Evolutionary conservation across 805 yeast species (phyloP), one percentile per base, ranked within the genome.

Genomic region (Dipodascus albidus): DNA sequence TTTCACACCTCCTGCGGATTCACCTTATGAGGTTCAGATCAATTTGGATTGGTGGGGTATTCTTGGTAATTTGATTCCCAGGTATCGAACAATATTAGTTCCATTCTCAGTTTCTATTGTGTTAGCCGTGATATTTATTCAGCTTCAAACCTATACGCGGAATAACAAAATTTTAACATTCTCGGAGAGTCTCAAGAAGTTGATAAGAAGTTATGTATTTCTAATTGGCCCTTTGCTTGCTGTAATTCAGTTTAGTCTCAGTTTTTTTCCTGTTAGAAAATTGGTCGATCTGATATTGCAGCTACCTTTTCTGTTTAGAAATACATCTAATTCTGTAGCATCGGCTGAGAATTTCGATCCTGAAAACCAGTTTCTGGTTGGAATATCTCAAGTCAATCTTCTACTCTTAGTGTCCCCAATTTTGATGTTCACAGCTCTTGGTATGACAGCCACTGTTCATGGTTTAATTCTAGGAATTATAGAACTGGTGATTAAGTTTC

Each of bases 21-120:
- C 22, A 24, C 51, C 41, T 11, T 42, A 27, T 15, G 48, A 51
- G 41, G 38, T 15, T 35, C 24, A 23, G 6, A 48, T 48, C 2
- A 3, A 23, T 2, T 57, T 86, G 15, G 84, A 85, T 64, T 66
- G 80, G 63, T 59, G 77, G 48, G 72, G 75, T 27, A 83, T 91
- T 41, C 67, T 90, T 55, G 83, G 82, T 54, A 73, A 85, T 58
- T 67, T 90, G 49, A 83, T 86, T 2, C 71, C 89, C 59, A 74
- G 95, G 53, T 91, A 85, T 66, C 75, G 99, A 61, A 74, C 91
- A 14, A 80, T 86, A 1, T 70, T 85, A 44, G 83, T 86, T 2
- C 75, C 89, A 1, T 75, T 85, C 52, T 89, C 95, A 2, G 71
- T 83, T 1, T 78, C 80, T 42, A 70, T 85, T 17, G 74, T 82